These are phyloP conservation scores for Vitis hybrid DNA, from an alignment of 177 flowering plant species.

Conservation along the genomic window DNA sequence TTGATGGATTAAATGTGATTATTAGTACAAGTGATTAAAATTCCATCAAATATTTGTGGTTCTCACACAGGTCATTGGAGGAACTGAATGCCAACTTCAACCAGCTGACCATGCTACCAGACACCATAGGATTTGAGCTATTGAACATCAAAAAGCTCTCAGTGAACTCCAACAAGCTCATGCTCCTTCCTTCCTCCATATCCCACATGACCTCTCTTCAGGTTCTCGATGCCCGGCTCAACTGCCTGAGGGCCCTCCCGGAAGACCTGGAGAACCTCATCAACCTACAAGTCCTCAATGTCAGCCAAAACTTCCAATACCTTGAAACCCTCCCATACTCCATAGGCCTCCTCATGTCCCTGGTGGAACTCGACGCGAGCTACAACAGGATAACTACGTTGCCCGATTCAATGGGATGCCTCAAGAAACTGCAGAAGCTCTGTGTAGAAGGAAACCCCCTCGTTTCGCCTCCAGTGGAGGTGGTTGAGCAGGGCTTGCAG, in stretches of 20 bases:
- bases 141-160: slow-evolving; percentile 63
- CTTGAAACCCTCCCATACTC: slow-evolving; percentile 67
- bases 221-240: slow-evolving; percentile 74
- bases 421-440: slow-evolving; percentile 66
- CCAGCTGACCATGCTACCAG: slow-evolving; percentile 67
- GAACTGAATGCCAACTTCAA: slow-evolving; percentile 93
- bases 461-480: slow-evolving; percentile 69
- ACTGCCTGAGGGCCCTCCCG: slow-evolving; percentile 78
- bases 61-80: slow-evolving; percentile 54
- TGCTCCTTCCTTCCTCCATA: slow-evolving; percentile 60
- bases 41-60: no score
- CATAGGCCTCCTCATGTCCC: slow-evolving; percentile 77
- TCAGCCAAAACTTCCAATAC: slow-evolving; percentile 93
- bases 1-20: no score
- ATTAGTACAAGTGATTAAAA: no score
- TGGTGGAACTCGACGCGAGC: slow-evolving; percentile 75
- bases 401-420: slow-evolving; percentile 76
- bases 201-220: slow-evolving; percentile 67
- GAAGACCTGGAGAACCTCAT: slow-evolving; percentile 78
- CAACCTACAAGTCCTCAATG: slow-evolving; percentile 71
- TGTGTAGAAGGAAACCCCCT: slow-evolving; percentile 82
- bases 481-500: slow-evolving; percentile 56
- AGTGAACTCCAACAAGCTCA: slow-evolving; percentile 84
- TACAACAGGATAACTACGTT: slow-evolving; percentile 65
- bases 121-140: slow-evolving; percentile 77